Evolutionary conservation across 352 stramenopile genomes (phyloP).

Genomic region (Phytophthora sojae): DNA sequence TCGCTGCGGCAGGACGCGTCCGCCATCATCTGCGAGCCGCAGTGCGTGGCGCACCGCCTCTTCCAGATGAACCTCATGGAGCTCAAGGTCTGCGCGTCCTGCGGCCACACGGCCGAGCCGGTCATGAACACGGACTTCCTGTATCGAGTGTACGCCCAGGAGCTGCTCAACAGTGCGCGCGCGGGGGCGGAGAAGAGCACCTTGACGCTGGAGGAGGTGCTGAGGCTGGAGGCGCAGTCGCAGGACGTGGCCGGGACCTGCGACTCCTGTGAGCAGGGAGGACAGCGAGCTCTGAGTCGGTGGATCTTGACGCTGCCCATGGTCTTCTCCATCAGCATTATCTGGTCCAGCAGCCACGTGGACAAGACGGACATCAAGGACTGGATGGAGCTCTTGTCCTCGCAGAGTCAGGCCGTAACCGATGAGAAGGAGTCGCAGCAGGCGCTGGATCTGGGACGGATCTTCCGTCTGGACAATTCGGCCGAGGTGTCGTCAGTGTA

Average conservation of each 20-base stretch:
- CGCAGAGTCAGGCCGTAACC: conserved; percentile 39
- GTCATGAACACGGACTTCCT: conserved; percentile 89
- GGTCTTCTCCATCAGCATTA: conserved; percentile 86
- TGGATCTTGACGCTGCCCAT: conserved; percentile 89
- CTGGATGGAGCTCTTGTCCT: conserved; percentile 75
- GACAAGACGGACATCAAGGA: conserved; percentile 72
- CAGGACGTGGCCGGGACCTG: conserved; percentile 54
- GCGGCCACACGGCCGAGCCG: conserved; percentile 71
- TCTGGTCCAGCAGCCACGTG: conserved; percentile 78
- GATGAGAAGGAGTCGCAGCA: conserved; percentile 51
- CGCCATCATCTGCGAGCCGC: conserved; percentile 77
- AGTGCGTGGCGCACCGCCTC: conserved; percentile 81
- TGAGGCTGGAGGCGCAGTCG: conserved; percentile 62
- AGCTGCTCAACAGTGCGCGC: conserved; percentile 49
- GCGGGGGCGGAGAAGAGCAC: conserved; percentile 14
- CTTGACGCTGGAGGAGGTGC: conserved; percentile 65
- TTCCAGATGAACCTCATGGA: conserved; percentile 92
- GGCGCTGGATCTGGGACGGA: conserved; percentile 67
- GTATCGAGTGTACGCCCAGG: conserved; percentile 83
- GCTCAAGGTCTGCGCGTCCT: conserved; percentile 67
- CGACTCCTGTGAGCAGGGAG: conserved; percentile 57
- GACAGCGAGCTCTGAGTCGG: conserved; percentile 55
- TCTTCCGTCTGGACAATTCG: conserved; percentile 71
- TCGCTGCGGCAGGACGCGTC: conserved; percentile 64
- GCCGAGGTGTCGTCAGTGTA: conserved; percentile 52